Evolutionary conservation across 805 yeast genomes (phyloP).

Genomic region (Millerozyma miso): DNA sequence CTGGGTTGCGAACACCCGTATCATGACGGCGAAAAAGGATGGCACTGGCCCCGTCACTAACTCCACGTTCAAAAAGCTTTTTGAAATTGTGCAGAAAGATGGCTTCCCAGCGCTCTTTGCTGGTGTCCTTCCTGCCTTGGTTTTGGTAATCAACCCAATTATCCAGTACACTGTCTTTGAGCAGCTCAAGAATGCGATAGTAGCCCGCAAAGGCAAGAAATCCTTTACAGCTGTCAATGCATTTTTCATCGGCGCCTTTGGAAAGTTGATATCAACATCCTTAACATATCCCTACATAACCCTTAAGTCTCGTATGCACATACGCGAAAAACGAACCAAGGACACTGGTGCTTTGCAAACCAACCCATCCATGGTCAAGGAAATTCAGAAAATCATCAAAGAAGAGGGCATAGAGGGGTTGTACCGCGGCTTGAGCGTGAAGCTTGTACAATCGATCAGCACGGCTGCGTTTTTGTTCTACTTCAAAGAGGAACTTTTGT

Average conservation of each 20-base stretch:
- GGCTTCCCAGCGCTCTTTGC: constrained; percentile 73
- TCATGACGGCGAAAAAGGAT: constrained; percentile 55
- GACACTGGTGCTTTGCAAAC: constrained; percentile 12
- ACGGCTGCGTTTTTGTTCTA: constrained; percentile 89
- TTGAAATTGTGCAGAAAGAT: constrained; percentile 62
- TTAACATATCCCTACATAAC: constrained; percentile 91
- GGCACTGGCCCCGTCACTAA: constrained; percentile 11
- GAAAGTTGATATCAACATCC: constrained; percentile 84
- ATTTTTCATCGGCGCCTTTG: constrained; percentile 81
- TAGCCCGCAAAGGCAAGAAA: constrained; percentile 46
- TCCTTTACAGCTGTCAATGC: constrained; percentile 71
- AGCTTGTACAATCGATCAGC: constrained; percentile 75
- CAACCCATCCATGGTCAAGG: constrained; percentile 40
- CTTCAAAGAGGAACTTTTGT: constrained; percentile 81
- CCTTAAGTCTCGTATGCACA: constrained; percentile 82
- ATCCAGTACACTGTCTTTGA: constrained; percentile 91
- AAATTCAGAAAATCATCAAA: constrained; percentile 54
- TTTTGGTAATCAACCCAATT: constrained; percentile 82
- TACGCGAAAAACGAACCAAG: constrained; percentile 38
- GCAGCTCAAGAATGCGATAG: constrained; percentile 67
- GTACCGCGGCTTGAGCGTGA: constrained; percentile 77
- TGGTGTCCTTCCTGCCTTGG: constrained; percentile 84
- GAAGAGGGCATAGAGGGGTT: constrained; percentile 75
- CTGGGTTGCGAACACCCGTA: constrained; percentile 92
- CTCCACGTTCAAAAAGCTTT: constrained; percentile 52